Percentiles rank a stretch among this genome's conserved stretches.
phyloP scores from a whole-genome alignment of 805 yeast species.

The Suhomyces sp. region DNA sequence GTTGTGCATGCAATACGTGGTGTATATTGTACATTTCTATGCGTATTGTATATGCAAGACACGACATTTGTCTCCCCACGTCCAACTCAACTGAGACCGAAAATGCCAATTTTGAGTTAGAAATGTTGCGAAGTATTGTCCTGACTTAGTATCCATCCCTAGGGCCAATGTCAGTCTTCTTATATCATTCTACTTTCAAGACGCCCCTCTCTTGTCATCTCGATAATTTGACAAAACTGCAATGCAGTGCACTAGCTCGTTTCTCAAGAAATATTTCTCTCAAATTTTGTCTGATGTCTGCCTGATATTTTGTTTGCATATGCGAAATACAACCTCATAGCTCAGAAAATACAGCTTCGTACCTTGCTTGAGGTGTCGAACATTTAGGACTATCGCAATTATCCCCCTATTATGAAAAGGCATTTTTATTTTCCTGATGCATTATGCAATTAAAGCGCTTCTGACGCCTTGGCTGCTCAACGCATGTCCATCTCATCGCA shows the following conservation, averaged over 20 bases:
- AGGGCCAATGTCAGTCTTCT: neutral
- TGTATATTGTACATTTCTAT: neutral
- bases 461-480: neutral
- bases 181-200: neutral
- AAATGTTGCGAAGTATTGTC: neutral
- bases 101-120: neutral
- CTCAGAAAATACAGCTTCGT: neutral
- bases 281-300: neutral
- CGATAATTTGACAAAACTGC: neutral
- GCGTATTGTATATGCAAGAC: neutral
- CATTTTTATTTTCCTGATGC: neutral
- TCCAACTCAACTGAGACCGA: neutral
- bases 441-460: neutral
- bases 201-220: neutral
- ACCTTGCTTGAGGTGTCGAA: slow-evolving; percentile 3
- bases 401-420: neutral
- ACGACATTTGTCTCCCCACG: neutral
- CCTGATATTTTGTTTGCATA: neutral
- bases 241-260: neutral
- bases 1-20: neutral
- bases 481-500: neutral
- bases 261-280: neutral
- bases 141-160: neutral
- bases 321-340: neutral
- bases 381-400: neutral